A percentile compares a stretch with the other conserved stretches of the same genome.
Conservation (phyloP, 2,329 filamentous ascomycete genomes). For the Helminthosporium solani region DNA sequence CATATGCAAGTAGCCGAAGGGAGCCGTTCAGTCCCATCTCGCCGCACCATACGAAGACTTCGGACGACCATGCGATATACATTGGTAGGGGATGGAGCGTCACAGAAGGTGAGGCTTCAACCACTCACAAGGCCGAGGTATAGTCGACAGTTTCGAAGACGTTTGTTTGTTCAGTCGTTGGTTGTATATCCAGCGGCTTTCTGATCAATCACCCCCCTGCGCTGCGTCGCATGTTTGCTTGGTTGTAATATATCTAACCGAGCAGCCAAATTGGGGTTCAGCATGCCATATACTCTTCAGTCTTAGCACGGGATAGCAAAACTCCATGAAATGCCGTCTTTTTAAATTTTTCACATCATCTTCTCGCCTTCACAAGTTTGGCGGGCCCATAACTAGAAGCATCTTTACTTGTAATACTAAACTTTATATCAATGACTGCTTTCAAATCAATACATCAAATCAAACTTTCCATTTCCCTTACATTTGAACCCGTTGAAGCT, state of each 20-base stretch:
- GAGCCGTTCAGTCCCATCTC: slow-evolving; percentile 14
- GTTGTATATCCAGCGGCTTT: too few relatives aligned
- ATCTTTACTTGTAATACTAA: too few relatives aligned
- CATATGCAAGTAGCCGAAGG: slow-evolving; percentile 17
- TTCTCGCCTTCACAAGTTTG: too few relatives aligned
- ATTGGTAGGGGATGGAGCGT: slow-evolving; percentile 27
- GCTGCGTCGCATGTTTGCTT: background rate
- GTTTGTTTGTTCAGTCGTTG: background rate
- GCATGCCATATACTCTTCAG: background rate
- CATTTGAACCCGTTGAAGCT: too few relatives aligned
- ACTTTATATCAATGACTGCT: too few relatives aligned
- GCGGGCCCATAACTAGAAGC: too few relatives aligned
- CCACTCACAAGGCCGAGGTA: background rate
- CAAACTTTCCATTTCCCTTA: too few relatives aligned
- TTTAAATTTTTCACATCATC: too few relatives aligned
- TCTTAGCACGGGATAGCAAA: background rate
- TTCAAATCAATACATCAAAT: too few relatives aligned
- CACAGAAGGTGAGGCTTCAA: slow-evolving; percentile 12
- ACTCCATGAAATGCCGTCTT: too few relatives aligned
- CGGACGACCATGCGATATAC: slow-evolving; percentile 17
- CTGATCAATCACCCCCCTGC: background rate
- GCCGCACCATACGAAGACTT: slow-evolving; percentile 5
- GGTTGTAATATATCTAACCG: background rate
- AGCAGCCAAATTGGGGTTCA: background rate
- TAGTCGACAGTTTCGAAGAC: background rate